Percentiles rank a stretch among this genome's conserved stretches.
Conservation (phyloP, 768 basidiomycete species). For the Tricholoma bakamatsutake region DNA sequence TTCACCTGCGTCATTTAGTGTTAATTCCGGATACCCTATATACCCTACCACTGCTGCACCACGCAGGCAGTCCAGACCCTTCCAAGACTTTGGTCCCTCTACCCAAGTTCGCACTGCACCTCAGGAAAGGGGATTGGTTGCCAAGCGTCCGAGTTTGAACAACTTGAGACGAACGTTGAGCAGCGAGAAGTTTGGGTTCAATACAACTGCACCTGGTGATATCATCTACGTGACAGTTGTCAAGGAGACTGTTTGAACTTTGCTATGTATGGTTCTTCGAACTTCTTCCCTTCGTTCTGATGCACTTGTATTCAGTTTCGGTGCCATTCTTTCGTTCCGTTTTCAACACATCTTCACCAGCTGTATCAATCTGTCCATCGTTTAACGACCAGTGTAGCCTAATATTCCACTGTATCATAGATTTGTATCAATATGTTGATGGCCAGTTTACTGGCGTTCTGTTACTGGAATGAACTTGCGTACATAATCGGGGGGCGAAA, state of each 20-base stretch:
- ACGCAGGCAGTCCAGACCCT: slow-evolving; percentile 4
- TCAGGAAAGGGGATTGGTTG: slow-evolving; percentile 11
- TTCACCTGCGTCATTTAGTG: slow-evolving; percentile 2
- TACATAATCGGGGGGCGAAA: too few species aligned
- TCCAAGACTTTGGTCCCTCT: slow-evolving; percentile 17
- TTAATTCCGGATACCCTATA: slow-evolving; percentile 16
- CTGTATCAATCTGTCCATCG: slow-evolving; percentile 1
- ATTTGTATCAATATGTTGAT: background rate
- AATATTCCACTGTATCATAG: background rate
- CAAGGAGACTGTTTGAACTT: slow-evolving; percentile 31
- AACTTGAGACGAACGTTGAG: slow-evolving; percentile 23
- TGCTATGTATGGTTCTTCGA: slow-evolving; percentile 9
- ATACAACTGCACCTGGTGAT: slow-evolving; percentile 19
- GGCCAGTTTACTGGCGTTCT: too few species aligned
- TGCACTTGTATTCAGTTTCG: background rate
- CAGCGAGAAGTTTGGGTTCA: slow-evolving; percentile 16
- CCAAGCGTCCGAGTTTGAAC: slow-evolving; percentile 19
- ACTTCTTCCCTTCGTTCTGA: background rate
- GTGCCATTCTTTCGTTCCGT: background rate
- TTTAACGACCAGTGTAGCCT: background rate
- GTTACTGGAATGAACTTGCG: too few species aligned
- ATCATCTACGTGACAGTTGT: slow-evolving; percentile 40
- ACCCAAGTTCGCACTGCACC: slow-evolving; percentile 10
- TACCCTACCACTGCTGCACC: slow-evolving; percentile 15
- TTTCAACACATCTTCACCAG: background rate